These are phyloP conservation scores for Hirschfeldia incana DNA, from an alignment of 345 rosid genomes.

Conservation along the genomic window DNA sequence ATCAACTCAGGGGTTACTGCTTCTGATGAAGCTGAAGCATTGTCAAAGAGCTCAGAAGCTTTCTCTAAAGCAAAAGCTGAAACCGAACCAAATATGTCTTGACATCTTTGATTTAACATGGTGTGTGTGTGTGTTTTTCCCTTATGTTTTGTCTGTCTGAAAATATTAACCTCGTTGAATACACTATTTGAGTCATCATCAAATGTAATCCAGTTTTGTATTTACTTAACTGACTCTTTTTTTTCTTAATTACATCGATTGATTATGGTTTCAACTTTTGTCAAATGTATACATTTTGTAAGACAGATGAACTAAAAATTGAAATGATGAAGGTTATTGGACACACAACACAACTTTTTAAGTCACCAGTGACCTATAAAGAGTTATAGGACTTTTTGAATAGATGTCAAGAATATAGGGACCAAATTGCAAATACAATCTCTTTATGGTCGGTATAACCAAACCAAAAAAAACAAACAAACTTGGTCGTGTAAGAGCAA, in stretches of 20 bases:
- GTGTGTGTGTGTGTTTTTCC: background rate
- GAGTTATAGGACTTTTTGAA: background rate
- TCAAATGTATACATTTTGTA: background rate
- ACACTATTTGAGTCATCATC: background rate
- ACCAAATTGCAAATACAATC: slow-evolving; percentile 4
- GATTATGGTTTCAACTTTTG: background rate
- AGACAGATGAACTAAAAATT: background rate
- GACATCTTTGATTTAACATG: slow-evolving; percentile 25
- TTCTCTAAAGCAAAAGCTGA: slow-evolving; percentile 25
- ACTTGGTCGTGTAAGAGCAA: background rate
- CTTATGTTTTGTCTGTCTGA: slow-evolving; percentile 17
- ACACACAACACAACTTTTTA: background rate
- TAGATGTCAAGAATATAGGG: background rate
- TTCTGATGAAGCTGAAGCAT: slow-evolving; percentile 33
- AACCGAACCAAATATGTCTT: slow-evolving; percentile 30
- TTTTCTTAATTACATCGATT: background rate
- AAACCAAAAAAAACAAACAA: background rate
- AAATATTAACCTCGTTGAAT: background rate
- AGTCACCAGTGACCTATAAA: no score
- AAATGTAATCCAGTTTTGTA: slow-evolving; percentile 27
- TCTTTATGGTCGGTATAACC: background rate
- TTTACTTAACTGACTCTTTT: background rate
- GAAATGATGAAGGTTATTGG: background rate
- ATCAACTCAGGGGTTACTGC: background rate
- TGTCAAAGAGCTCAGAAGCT: slow-evolving; percentile 30